Evolutionary conservation across 2,329 filamentous ascomycete species (phyloP), one percentile per base, ranked within the genome.

Genomic region (Colletotrichum agaves): DNA sequence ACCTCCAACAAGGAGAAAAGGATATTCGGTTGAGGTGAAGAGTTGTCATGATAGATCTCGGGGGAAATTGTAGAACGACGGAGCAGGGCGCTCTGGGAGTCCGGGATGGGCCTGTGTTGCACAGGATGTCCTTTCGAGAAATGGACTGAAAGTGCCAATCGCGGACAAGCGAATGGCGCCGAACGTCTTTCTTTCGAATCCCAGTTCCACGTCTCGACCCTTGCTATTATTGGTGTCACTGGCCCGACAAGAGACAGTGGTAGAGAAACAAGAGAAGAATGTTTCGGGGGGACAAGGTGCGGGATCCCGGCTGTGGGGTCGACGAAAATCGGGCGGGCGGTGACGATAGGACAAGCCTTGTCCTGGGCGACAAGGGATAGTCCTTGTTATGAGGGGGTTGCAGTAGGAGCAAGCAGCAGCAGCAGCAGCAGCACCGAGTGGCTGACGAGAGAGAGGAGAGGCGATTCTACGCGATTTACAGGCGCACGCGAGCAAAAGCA

Each of bases 1-100:
- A 78, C 71, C 79, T 81, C 79, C 79, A 75, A 72, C 74, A 75
- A 73, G 79, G 78, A 80, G 78, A 80, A 74, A 75, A 75, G 74
- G 74, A 75, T 74, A 76, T 75, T 63, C 77, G 76, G 69, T 71
- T 73, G 71, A 56, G 60, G 62, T 72, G 74, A 75, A 78, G 76
- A 71, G 75, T 74, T 77, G 73, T 79, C 79, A 81, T 81, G 76
- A 79, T 80, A 78, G 71, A 73, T 69, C 44, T 69, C 61, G 53
- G 43, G 63, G 50, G 49, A 41, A 67, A 57, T 41, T 8, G 46
- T 27, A 27, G 27, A 33, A 19, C 46, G 43, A 63, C 19, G 52
- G 61, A 52, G 60, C 50, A 47, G 57, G 17, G 31, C 37, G 41
- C 58, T 37, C 50, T 53, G 10, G 17, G 17, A 52, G 64, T 46